Conservation (phyloP, 2,329 filamentous ascomycete species). For the Xylaria polymorpha region DNA sequence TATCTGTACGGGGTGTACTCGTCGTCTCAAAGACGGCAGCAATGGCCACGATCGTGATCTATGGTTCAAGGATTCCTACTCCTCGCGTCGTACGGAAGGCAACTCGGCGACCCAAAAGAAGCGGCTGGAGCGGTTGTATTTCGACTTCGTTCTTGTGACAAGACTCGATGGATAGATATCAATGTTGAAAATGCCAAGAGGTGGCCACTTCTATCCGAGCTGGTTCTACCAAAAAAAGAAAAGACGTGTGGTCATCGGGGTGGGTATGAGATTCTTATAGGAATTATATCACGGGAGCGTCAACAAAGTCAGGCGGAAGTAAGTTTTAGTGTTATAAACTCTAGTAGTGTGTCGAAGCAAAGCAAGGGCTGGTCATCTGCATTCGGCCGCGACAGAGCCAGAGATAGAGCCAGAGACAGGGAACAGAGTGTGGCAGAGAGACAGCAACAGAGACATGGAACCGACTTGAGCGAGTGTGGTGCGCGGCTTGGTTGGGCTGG, state of each 20-base stretch:
- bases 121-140: neutral
- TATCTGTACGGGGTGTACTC: neutral
- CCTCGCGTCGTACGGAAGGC: neutral
- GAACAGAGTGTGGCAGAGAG: slow-evolving; percentile 2
- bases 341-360: neutral
- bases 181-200: neutral
- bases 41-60: neutral
- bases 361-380: neutral
- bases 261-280: neutral
- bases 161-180: neutral
- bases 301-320: neutral
- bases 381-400: neutral
- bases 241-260: neutral
- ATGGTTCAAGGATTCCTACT: neutral
- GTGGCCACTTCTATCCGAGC: neutral
- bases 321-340: neutral
- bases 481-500: slow-evolving; percentile 17
- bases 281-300: slow-evolving; percentile 2
- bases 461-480: neutral
- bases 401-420: neutral
- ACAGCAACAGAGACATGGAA: slow-evolving; percentile 11
- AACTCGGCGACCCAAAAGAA: neutral
- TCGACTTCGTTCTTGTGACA: neutral
- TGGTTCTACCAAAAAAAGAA: neutral
- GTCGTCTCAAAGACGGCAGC: neutral